These are phyloP conservation scores for Xylaria longipes DNA, from an alignment of 495 filamentous ascomycete genomes.

Conservation along the genomic window DNA sequence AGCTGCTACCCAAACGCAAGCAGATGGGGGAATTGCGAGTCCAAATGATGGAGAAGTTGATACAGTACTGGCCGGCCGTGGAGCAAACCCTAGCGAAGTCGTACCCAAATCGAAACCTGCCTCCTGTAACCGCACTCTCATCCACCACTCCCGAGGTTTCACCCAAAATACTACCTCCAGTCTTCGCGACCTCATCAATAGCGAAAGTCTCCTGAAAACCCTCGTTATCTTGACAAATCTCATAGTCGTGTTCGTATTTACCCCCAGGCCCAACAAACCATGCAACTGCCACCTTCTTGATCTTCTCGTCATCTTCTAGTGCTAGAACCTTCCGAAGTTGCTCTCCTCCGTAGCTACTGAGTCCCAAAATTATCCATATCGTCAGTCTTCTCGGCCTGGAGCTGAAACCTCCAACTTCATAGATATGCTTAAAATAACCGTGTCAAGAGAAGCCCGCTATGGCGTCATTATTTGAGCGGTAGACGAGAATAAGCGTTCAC, in stretches of 20 bases:
- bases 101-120: background rate
- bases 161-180: background rate
- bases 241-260: background rate
- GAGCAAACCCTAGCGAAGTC: background rate
- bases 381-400: background rate
- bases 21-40: background rate
- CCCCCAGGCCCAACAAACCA: background rate
- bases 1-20: background rate
- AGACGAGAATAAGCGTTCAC: background rate
- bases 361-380: background rate
- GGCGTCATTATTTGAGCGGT: background rate
- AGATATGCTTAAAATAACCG: background rate
- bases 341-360: background rate
- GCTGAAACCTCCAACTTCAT: background rate
- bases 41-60: background rate
- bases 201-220: background rate
- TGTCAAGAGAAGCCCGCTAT: background rate
- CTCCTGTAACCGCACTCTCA: background rate
- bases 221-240: background rate
- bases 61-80: background rate
- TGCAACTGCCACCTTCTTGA: background rate
- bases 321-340: background rate
- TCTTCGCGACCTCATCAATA: background rate
- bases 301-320: background rate
- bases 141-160: background rate